phyloP scores from a whole-genome alignment of 2,329 filamentous ascomycete species.

The Cercospora zeina region DNA sequence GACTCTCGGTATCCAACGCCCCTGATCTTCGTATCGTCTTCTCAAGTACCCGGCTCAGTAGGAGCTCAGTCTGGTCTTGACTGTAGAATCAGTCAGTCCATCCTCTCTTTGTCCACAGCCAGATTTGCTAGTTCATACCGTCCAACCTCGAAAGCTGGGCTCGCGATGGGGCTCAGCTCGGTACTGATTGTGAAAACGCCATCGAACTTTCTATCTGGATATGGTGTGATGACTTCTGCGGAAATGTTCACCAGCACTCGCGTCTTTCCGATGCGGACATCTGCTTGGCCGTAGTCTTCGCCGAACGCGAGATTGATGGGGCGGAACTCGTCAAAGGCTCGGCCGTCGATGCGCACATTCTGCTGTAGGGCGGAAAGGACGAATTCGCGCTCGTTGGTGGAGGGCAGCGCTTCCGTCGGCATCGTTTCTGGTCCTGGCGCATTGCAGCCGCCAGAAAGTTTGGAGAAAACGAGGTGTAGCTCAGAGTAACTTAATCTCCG shows the following conservation, averaged over 20 bases:
- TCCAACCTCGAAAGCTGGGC: slow-evolving; percentile 83
- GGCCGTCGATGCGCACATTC: slow-evolving; percentile 79
- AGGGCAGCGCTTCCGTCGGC: slow-evolving; percentile 91
- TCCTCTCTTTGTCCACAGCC: slow-evolving; percentile 12
- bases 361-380: slow-evolving; percentile 79
- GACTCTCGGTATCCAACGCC: slow-evolving; percentile 90
- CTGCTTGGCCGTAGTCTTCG: slow-evolving; percentile 85
- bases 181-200: slow-evolving; percentile 90
- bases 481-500: not conserved
- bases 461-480: slow-evolving; percentile 1
- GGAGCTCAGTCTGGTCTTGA: slow-evolving; percentile 62
- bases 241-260: slow-evolving; percentile 84
- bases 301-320: slow-evolving; percentile 77
- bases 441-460: slow-evolving; percentile 6
- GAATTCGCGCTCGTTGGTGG: slow-evolving; percentile 84
- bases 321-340: slow-evolving; percentile 77
- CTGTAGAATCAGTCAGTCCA: slow-evolving; percentile 65
- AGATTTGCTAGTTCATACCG: slow-evolving; percentile 52
- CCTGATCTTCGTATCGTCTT: slow-evolving; percentile 90
- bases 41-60: slow-evolving; percentile 85
- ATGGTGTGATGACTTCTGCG: slow-evolving; percentile 82
- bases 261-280: slow-evolving; percentile 86
- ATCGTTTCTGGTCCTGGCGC: slow-evolving; percentile 53
- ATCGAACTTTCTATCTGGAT: slow-evolving; percentile 86
- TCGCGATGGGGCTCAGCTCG: slow-evolving; percentile 89